Evolutionary conservation across 2,329 filamentous ascomycete species (phyloP), one percentile per base, ranked within the genome.

Genomic region (Fusarium palustre): DNA sequence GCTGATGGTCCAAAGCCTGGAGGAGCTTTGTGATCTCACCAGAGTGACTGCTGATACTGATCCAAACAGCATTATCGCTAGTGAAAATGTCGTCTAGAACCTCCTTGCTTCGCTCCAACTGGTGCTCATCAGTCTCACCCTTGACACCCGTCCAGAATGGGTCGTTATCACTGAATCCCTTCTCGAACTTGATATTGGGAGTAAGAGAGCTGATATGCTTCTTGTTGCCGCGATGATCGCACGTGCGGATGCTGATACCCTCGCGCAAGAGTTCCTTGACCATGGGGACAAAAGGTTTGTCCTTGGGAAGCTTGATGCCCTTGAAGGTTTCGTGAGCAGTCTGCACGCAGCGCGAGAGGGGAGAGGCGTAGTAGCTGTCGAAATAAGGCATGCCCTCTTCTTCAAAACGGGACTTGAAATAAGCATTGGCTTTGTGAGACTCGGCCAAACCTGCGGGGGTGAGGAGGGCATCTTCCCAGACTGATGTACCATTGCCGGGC

Each of bases 221-320:
- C 72, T 82, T 85, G 70, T 79, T 85, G 24, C 84, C 85, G 12
- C 90, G 83, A 31, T 86, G 83, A 77, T 92, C 88, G 75, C 91
- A 93, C 0, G 90, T 91, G 74, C 92, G 90, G 42, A 88, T 86
- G 55, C 85, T 88, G 57, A 92, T 87, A 3, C 86, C 86, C 77
- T 92, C 91, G 31, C 90, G 84, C 68, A 92, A 81, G 36, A 85
- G 76, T 71, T 92, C 90, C 77, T 91, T 92, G 64, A 92, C 79
- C 2, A 81, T 80, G 0, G 89, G 90, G 3, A 77, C 76, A 69
- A 91, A 92, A 0, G 83, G 84, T 13, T 76, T 76, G 5, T 81
- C 76, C 10, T 75, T 74, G 1, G 88, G 87, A 3, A 91, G 74
- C 3, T 80, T 71, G 4, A 92, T 80, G 13, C 79, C 81, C 3